These are phyloP conservation scores for Incumbomyces delicatus DNA, from an alignment of 2,329 filamentous ascomycete species.

Conservation along the genomic window DNA sequence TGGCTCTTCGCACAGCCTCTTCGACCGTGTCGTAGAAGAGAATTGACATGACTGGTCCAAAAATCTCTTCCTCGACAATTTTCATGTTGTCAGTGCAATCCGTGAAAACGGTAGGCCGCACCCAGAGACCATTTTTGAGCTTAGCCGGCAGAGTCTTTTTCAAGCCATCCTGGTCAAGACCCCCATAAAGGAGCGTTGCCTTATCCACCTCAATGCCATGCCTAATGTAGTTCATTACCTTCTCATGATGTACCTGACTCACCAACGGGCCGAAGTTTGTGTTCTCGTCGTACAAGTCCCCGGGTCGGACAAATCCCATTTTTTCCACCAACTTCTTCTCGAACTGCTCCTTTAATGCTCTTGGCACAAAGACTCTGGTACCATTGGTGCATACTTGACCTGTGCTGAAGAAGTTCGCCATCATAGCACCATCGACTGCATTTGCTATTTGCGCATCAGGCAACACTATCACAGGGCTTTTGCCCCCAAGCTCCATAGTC, in stretches of 20 bases:
- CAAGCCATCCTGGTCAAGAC: slow-evolving; percentile 34
- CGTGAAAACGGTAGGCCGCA: slow-evolving; percentile 74
- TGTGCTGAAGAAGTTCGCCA: slow-evolving; percentile 86
- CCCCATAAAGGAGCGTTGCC: slow-evolving; percentile 65
- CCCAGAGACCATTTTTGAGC: slow-evolving; percentile 64
- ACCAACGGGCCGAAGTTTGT: slow-evolving; percentile 83
- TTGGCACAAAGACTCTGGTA: slow-evolving; percentile 73
- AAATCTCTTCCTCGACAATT: slow-evolving; percentile 75
- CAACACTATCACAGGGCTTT: slow-evolving; percentile 70
- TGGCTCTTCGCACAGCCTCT: slow-evolving; percentile 62
- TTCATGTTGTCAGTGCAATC: slow-evolving; percentile 75
- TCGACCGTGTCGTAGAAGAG: slow-evolving; percentile 62
- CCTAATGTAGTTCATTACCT: slow-evolving; percentile 66
- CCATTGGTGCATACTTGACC: slow-evolving; percentile 92
- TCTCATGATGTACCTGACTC: slow-evolving; percentile 62
- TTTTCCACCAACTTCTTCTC: slow-evolving; percentile 61
- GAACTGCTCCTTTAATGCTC: slow-evolving; percentile 54
- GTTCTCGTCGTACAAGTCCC: slow-evolving; percentile 58
- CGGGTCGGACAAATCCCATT: slow-evolving; percentile 59
- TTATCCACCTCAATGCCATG: slow-evolving; percentile 65
- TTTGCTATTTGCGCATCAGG: slow-evolving; percentile 68
- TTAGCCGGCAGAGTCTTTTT: slow-evolving; percentile 36
- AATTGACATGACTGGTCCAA: slow-evolving; percentile 77
- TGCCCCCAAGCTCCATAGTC: slow-evolving; percentile 86
- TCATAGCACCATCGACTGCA: slow-evolving; percentile 84